Evolutionary conservation across 2,329 filamentous ascomycete species (phyloP), one percentile per base, ranked within the genome.

Genomic region (Sclerotinia trifoliorum): DNA sequence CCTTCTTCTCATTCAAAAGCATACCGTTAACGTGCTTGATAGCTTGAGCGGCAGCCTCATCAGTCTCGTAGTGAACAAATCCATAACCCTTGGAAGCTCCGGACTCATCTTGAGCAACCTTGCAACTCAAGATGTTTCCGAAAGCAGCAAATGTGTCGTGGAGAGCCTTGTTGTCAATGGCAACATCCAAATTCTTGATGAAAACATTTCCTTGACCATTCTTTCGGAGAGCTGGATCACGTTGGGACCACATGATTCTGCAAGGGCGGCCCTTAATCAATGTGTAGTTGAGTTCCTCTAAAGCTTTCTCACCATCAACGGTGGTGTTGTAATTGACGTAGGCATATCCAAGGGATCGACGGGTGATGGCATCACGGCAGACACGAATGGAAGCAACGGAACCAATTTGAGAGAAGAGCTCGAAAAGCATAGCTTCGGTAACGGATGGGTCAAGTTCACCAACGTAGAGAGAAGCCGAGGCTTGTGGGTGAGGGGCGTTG

Each of bases 201-300:
- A 99, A 99, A 77, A 99, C 94, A 80, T 99, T 99, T 81, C 95
- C 95, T 84, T 97, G 93, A 74, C 95, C 95, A 76, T 93, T 99
- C 90, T 99, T 99, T 85, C 95, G 95, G 77, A 99, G 90, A 80
- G 94, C 94, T 74, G 95, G 95, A 82, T 99, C 95, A 81, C 95
- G 95, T 88, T 99, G 95, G 74, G 95, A 99, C 95, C 95, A 99
- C 95, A 99, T 99, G 84, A 99, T 99, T 79, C 95, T 94, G 91
- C 95, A 99, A 70, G 95, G 94, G 79, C 92, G 93, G 77, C 94
- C 94, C 88, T 98, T 98, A 86, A 99, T 98, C 77, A 97, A 85
- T 73, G 95, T 99, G 86, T 99, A 99, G 89, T 99, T 99, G 77
- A 99, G 88, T 84, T 99, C 95, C 84, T 99, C 95, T 71, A 99